phyloP scores from a whole-genome alignment of 208 protist genomes.

The Trypanosoma lewisi region DNA sequence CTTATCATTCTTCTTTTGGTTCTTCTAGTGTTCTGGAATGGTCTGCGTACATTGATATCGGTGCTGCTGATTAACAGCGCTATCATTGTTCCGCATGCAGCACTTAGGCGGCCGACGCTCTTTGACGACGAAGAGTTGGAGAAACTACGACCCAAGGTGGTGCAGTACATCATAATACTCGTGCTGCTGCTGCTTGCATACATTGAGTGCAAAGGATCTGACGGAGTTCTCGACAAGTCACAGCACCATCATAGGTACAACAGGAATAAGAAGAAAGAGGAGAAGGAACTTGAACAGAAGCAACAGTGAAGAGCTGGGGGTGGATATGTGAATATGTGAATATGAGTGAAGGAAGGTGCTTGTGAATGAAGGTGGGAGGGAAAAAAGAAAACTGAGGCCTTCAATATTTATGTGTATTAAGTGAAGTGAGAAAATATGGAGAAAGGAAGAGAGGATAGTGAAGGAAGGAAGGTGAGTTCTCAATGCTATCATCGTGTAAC shows the following conservation, averaged over 20 bases:
- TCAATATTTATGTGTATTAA: no score
- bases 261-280: background rate
- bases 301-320: background rate
- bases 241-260: background rate
- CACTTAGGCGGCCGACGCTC: conserved; percentile 63
- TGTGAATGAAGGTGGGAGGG: background rate
- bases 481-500: no score
- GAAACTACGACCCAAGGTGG: conserved; percentile 73
- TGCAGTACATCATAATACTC: conserved; percentile 57
- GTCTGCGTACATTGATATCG: conserved; percentile 34
- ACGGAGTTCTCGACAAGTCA: background rate
- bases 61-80: conserved; percentile 49
- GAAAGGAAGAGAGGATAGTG: no score
- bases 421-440: no score
- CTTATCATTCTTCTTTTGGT: conserved; percentile 31
- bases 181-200: conserved; percentile 53
- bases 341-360: background rate
- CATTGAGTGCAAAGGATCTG: conserved; percentile 50
- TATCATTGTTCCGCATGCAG: conserved; percentile 70
- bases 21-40: conserved; percentile 47
- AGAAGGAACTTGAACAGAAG: background rate
- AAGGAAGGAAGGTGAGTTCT: no score
- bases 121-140: conserved; percentile 89
- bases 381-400: no score
- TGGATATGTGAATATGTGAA: no score